A percentile compares a stretch with the other conserved stretches of the same genome.
Conservation (phyloP, 2,329 filamentous ascomycete genomes). For the Fragosphaeria purpurea region DNA sequence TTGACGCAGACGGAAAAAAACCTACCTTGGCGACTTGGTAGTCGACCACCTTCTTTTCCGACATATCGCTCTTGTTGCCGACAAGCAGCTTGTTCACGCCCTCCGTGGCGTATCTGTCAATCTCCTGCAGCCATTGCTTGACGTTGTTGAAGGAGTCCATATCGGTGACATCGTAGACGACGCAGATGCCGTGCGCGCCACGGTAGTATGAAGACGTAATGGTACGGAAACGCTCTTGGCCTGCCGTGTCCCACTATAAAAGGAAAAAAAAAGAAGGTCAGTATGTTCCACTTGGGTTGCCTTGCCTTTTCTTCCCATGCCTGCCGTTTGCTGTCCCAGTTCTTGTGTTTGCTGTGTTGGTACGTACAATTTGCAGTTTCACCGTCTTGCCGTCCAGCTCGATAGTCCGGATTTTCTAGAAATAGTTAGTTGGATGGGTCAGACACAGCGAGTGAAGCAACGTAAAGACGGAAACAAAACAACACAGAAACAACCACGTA, state of each 20-base stretch:
- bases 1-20: background rate
- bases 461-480: background rate
- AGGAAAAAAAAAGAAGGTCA: no score
- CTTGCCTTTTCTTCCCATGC: no score
- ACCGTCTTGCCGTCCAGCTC: constrained; percentile 99
- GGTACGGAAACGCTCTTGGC: constrained; percentile 98
- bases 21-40: constrained; percentile 96
- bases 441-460: background rate
- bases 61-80: constrained; percentile 99
- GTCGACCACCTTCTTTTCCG: constrained; percentile 99
- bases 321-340: background rate
- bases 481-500: constrained; percentile 39
- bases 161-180: constrained; percentile 99
- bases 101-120: constrained; percentile 97
- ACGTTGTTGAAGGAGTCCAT: constrained; percentile 99
- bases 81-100: constrained; percentile 99
- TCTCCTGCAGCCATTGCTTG: constrained; percentile 99
- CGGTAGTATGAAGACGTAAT: constrained; percentile 99
- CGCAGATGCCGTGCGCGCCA: constrained; percentile 96
- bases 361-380: constrained; percentile 89
- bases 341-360: constrained; percentile 15
- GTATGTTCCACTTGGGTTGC: no score
- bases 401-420: constrained; percentile 97
- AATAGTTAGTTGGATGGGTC: background rate
- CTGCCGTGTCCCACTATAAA: constrained; percentile 90